These are phyloP conservation scores for Massariosphaeria phaeospora DNA, from an alignment of 495 filamentous ascomycete species.

Conservation along the genomic window DNA sequence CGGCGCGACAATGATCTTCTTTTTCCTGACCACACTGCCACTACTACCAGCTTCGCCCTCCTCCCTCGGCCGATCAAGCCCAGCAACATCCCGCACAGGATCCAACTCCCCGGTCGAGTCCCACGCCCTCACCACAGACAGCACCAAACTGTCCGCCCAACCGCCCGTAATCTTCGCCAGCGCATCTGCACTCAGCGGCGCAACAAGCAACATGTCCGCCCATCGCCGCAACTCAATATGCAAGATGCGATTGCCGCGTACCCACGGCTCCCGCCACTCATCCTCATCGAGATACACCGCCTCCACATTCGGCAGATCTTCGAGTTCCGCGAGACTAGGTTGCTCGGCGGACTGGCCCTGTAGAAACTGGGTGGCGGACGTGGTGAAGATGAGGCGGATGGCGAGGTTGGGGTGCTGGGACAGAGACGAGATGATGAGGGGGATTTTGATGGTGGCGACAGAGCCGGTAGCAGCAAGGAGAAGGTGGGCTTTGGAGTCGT, in stretches of 20 bases:
- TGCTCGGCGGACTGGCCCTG: slow-evolving; percentile 64
- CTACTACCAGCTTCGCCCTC: slow-evolving; percentile 4
- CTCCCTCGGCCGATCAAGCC: slow-evolving; percentile 2
- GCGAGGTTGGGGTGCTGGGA: slow-evolving; percentile 56
- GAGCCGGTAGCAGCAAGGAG: slow-evolving; percentile 72
- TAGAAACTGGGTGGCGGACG: slow-evolving; percentile 67
- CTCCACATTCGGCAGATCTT: slow-evolving; percentile 56
- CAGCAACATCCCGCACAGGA: slow-evolving; percentile 21
- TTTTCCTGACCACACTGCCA: slow-evolving; percentile 33
- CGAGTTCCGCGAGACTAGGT: slow-evolving; percentile 53
- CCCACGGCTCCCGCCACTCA: slow-evolving; percentile 76
- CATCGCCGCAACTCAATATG: slow-evolving; percentile 81
- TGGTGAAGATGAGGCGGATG: slow-evolving; percentile 73
- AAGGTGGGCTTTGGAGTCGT: slow-evolving; percentile 68
- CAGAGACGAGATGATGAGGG: slow-evolving; percentile 61
- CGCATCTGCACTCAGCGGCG: slow-evolving; percentile 72
- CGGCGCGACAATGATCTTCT: slow-evolving; percentile 61
- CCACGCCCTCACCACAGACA: slow-evolving; percentile 79
- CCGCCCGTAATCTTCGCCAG: slow-evolving; percentile 72
- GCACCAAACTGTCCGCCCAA: slow-evolving; percentile 62
- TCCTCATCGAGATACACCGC: slow-evolving; percentile 70
- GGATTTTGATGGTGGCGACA: slow-evolving; percentile 88
- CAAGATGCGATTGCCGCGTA: slow-evolving; percentile 60
- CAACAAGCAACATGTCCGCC: slow-evolving; percentile 77
- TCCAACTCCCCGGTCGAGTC: slow-evolving; percentile 65